phyloP scores from a whole-genome alignment of 2,329 filamentous ascomycete species.

The Chrysosphaeria jannelii region DNA sequence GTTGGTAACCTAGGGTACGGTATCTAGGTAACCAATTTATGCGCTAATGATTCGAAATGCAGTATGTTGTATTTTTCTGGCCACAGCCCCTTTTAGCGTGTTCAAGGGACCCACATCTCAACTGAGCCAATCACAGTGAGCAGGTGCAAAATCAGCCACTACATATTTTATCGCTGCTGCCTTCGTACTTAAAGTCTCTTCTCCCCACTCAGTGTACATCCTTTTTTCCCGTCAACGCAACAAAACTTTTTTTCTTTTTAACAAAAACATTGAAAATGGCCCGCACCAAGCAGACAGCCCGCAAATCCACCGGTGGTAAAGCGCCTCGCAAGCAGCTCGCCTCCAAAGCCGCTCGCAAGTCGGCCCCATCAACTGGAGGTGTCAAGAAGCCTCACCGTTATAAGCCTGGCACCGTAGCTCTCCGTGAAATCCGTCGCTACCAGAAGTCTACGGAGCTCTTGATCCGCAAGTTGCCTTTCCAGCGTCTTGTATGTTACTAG shows the following conservation, averaged over 20 bases:
- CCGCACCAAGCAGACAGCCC: conserved; percentile 35
- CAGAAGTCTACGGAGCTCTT: conserved; percentile 92
- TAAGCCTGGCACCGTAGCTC: conserved; percentile 84
- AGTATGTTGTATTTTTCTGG: no score
- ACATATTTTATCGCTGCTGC: no score
- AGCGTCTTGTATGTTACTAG: conserved; percentile 39
- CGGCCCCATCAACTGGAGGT: conserved; percentile 82
- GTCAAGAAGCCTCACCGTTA: conserved; percentile 86
- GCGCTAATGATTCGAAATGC: no score
- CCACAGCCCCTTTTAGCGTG: no score
- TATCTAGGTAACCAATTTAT: no score
- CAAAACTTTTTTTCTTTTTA: no score
- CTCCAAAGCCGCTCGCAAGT: conserved; percentile 97
- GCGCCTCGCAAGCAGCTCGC: conserved; percentile 85
- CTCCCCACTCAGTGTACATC: conserved; percentile 8
- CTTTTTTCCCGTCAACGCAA: conserved; percentile 3
- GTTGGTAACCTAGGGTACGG: no score
- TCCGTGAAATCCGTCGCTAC: conserved; percentile 95
- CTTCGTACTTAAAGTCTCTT: no score
- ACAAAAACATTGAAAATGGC: conserved; percentile 19
- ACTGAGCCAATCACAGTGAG: no score
- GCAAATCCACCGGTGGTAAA: conserved; percentile 57
- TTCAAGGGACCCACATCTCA: no score
- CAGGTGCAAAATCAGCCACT: no score
- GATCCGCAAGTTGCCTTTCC: conserved; percentile 92